phyloP scores from a whole-genome alignment of 495 filamentous ascomycete species.

The Neurospora pannonica region DNA sequence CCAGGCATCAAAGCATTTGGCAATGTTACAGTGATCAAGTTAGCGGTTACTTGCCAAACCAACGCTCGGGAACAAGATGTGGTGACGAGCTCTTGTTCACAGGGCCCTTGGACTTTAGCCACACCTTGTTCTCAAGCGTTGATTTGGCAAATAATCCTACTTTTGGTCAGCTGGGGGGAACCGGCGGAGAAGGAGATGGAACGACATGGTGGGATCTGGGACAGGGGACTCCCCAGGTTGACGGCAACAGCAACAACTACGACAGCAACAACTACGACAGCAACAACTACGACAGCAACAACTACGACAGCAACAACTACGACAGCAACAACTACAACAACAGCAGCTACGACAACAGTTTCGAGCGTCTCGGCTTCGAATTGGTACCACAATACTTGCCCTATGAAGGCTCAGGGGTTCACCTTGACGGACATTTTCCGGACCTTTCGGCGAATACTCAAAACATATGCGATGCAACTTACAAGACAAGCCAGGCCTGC shows the following conservation, averaged over 20 bases:
- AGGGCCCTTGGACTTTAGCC: background rate
- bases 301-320: background rate
- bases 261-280: background rate
- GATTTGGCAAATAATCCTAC: background rate
- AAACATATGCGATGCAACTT: background rate
- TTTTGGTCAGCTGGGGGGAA: background rate
- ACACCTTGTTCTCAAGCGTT: background rate
- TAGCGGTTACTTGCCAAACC: background rate
- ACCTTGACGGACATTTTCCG: background rate
- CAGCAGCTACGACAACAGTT: background rate
- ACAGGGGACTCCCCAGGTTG: background rate
- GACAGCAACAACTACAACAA: background rate
- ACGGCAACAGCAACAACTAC: background rate
- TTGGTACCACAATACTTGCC: background rate
- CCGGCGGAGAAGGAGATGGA: background rate
- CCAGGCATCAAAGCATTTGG: background rate
- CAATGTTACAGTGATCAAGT: background rate
- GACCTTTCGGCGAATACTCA: background rate
- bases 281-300: background rate
- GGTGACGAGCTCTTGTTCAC: background rate
- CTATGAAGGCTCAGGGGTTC: background rate
- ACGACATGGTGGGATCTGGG: background rate
- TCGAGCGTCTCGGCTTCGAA: background rate
- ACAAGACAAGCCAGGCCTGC: background rate
- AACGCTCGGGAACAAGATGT: background rate